phyloP scores from a whole-genome alignment of 2,329 filamentous ascomycete genomes.

The Stachybotrys elegans region DNA sequence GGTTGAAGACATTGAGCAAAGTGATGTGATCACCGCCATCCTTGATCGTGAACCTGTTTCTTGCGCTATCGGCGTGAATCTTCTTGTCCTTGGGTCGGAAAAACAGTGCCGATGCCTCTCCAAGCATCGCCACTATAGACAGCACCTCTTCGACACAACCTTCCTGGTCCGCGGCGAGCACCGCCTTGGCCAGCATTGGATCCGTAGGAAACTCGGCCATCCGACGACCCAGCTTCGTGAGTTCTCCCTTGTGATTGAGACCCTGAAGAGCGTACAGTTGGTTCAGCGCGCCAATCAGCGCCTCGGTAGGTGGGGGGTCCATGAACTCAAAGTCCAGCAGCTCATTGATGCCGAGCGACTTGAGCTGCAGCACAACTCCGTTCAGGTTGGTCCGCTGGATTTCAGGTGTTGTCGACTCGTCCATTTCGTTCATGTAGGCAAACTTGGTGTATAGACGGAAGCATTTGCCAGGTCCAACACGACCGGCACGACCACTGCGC shows the following conservation, averaged over 20 bases:
- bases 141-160: slow-evolving; percentile 93
- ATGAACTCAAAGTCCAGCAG: slow-evolving; percentile 94
- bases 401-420: slow-evolving; percentile 86
- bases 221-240: slow-evolving; percentile 86
- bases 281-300: slow-evolving; percentile 82
- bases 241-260: slow-evolving; percentile 78
- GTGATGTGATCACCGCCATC: slow-evolving; percentile 89
- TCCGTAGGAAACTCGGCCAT: slow-evolving; percentile 96
- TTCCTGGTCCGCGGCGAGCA: slow-evolving; percentile 82
- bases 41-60: slow-evolving; percentile 81
- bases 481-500: slow-evolving; percentile 84
- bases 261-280: slow-evolving; percentile 88
- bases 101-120: slow-evolving; percentile 83
- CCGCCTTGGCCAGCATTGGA: slow-evolving; percentile 83
- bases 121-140: slow-evolving; percentile 89
- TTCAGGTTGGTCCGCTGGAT: slow-evolving; percentile 89
- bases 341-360: slow-evolving; percentile 87
- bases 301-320: slow-evolving; percentile 86
- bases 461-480: slow-evolving; percentile 87
- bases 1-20: slow-evolving; percentile 88
- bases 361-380: slow-evolving; percentile 76
- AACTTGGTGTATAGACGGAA: slow-evolving; percentile 92
- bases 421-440: slow-evolving; percentile 91
- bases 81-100: slow-evolving; percentile 97
- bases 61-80: slow-evolving; percentile 87